Conservation (phyloP, 805 yeast genomes). For the Myxozyma lipomycoides region DNA sequence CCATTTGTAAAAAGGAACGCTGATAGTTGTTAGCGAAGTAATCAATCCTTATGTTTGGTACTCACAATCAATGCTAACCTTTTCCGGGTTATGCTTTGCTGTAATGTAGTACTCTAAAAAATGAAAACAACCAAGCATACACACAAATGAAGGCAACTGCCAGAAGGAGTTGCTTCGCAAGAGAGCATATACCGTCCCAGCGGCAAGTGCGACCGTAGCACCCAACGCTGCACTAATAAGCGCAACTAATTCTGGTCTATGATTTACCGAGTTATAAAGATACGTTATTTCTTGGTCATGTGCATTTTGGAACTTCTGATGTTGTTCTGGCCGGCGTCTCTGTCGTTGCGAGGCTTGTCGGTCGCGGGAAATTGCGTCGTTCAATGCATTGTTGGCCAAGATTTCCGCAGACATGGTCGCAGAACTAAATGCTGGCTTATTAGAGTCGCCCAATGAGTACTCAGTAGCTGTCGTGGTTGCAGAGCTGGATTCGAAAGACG, state of each 20-base stretch:
- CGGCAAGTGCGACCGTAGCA: constrained; percentile 20
- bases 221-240: constrained; percentile 35
- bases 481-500: too few species aligned
- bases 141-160: constrained; percentile 48
- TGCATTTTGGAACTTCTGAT: neutral
- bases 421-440: too few species aligned
- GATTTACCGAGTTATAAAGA: constrained; percentile 11
- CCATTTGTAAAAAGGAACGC: constrained; percentile 66
- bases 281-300: neutral
- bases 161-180: constrained; percentile 13
- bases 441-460: too few species aligned
- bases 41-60: too few species aligned
- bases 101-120: constrained; percentile 78
- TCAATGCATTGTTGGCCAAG: neutral
- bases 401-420: neutral
- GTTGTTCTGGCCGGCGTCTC: neutral
- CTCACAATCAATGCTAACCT: constrained; percentile 58
- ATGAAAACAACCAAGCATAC: constrained; percentile 62
- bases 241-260: constrained; percentile 33
- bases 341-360: neutral
- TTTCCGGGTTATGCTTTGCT: constrained; percentile 62
- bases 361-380: neutral
- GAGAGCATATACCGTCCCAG: constrained; percentile 17
- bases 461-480: neutral
- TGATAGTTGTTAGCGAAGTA: neutral